A percentile compares a stretch with the other conserved stretches of the same genome.
Conservation (phyloP, 1,139 yeast species). For the Wickerhamomyces sp. region DNA sequence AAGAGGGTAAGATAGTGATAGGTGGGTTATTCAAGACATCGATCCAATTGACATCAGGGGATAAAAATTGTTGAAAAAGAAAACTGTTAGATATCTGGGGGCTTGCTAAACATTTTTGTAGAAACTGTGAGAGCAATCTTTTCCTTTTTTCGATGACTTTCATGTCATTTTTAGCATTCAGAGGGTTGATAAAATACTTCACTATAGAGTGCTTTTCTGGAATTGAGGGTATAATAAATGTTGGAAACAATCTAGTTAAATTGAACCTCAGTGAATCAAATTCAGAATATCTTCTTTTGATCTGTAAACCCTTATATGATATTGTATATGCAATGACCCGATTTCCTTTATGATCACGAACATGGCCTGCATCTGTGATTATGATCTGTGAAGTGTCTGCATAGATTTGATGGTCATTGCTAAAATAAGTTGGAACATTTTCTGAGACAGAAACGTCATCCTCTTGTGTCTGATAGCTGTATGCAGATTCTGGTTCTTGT, state of each 20-base stretch:
- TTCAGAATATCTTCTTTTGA: constrained; percentile 85
- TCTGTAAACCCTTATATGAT: constrained; percentile 50
- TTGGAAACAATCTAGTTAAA: constrained; percentile 71
- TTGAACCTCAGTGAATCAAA: constrained; percentile 77
- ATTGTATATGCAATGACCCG: constrained; percentile 82
- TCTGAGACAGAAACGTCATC: not conserved
- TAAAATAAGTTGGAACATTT: not conserved
- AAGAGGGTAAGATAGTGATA: constrained; percentile 47
- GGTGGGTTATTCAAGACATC: constrained; percentile 51
- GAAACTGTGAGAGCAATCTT: constrained; percentile 69
- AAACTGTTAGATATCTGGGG: constrained; percentile 47
- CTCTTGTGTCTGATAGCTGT: no score
- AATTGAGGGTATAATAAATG: constrained; percentile 83
- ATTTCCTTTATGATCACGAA: constrained; percentile 37
- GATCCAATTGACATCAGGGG: constrained; percentile 78
- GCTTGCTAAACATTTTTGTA: constrained; percentile 68
- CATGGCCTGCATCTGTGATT: constrained; percentile 15
- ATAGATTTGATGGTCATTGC: not conserved
- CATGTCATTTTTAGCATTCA: constrained; percentile 52
- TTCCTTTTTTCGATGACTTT: constrained; percentile 60
- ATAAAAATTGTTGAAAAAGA: constrained; percentile 72
- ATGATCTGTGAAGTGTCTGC: constrained; percentile 2
- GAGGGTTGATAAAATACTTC: constrained; percentile 39
- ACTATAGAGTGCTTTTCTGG: constrained; percentile 81
- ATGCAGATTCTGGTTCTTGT: no score